phyloP scores from a whole-genome alignment of 208 protist genomes.

The Leishmania lainsoni region DNA sequence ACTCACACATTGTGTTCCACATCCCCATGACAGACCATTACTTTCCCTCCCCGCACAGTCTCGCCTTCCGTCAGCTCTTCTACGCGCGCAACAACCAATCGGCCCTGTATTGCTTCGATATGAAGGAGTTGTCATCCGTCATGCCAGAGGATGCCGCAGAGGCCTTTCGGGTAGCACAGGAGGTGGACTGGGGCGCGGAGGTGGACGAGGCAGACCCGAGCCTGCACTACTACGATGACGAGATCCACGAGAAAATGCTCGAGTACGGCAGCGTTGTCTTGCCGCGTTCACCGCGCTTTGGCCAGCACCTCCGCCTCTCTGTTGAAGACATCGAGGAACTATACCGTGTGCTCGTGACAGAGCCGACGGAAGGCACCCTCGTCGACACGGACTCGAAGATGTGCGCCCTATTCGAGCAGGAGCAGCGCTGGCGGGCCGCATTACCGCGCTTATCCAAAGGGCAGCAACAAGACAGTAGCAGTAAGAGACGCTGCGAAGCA shows the following conservation, averaged over 20 bases:
- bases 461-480: neutral
- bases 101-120: slow-evolving; percentile 58
- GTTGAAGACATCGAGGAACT: slow-evolving; percentile 30
- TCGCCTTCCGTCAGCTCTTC: slow-evolving; percentile 59
- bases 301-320: slow-evolving; percentile 25
- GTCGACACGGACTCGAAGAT: slow-evolving; percentile 56
- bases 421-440: slow-evolving; percentile 39
- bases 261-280: slow-evolving; percentile 3
- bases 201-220: slow-evolving; percentile 42
- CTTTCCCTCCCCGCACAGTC: slow-evolving; percentile 43
- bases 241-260: slow-evolving; percentile 19
- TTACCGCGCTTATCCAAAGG: neutral
- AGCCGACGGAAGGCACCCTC: slow-evolving; percentile 22
- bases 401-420: slow-evolving; percentile 26
- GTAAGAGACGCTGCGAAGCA: neutral
- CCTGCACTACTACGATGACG: slow-evolving; percentile 43
- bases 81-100: slow-evolving; percentile 51
- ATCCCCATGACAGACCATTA: slow-evolving; percentile 64
- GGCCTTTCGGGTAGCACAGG: slow-evolving; percentile 29
- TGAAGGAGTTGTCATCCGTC: too few relatives aligned
- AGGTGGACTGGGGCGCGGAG: slow-evolving; percentile 42
- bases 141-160: slow-evolving; percentile 9
- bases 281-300: neutral
- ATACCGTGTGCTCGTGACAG: slow-evolving; percentile 30
- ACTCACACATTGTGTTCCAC: slow-evolving; percentile 40